phyloP scores from a whole-genome alignment of 495 filamentous ascomycete genomes.

The Talaromyces nanjingensis region DNA sequence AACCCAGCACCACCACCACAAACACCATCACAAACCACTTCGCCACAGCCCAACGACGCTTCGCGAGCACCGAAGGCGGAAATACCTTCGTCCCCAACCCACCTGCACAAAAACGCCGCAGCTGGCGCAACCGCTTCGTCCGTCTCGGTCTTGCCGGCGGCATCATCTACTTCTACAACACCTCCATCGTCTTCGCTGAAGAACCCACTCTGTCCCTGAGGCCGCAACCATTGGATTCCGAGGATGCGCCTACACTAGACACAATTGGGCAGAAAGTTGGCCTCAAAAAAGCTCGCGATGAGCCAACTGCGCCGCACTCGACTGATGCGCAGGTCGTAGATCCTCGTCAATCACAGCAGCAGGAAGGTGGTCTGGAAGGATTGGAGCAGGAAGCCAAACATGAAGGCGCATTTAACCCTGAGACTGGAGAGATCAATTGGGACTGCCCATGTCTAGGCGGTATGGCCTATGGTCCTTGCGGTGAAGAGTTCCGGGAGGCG shows the following conservation, averaged over 20 bases:
- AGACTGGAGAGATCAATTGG: conserved; percentile 99
- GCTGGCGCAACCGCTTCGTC: conserved; percentile 70
- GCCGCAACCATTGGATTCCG: background rate
- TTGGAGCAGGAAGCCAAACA: conserved; percentile 74
- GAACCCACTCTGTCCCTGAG: conserved; percentile 45
- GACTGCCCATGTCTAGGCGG: conserved; percentile 96
- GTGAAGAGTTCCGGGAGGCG: conserved; percentile 85
- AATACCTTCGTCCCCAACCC: conserved; percentile 25
- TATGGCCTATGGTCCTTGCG: conserved; percentile 95
- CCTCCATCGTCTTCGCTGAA: conserved; percentile 77
- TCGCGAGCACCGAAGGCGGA: conserved; percentile 53
- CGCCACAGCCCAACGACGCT: conserved; percentile 44
- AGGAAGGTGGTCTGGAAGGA: conserved; percentile 30
- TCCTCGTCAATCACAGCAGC: background rate
- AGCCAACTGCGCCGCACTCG: conserved; percentile 1
- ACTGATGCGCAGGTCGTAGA: background rate
- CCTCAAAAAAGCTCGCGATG: background rate
- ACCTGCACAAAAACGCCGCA: conserved; percentile 55
- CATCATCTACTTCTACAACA: conserved; percentile 90
- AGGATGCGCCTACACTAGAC: background rate
- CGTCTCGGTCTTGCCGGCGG: conserved; percentile 72
- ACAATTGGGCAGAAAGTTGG: background rate
- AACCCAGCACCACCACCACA: background rate
- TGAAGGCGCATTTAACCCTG: conserved; percentile 92
- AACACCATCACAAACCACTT: conserved; percentile 27